Evolutionary conservation across 306 rosid genomes (phyloP).

Genomic region (Luffa aegyptiaca): DNA sequence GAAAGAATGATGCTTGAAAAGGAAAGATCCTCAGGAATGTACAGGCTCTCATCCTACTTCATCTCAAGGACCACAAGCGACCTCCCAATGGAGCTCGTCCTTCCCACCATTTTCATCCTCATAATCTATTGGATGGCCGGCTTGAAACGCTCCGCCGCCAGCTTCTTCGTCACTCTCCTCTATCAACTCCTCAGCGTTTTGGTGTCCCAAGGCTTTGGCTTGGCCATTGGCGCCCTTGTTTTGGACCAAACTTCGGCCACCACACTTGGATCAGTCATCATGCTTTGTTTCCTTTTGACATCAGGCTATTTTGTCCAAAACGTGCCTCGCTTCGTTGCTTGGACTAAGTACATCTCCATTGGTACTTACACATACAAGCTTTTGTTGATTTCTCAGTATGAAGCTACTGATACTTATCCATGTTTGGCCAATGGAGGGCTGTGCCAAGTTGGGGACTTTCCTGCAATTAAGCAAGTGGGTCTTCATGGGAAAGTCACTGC

Average conservation of each 20-base stretch:
- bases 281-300: conserved; percentile 42
- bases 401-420: conserved; percentile 26
- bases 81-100: conserved; percentile 61
- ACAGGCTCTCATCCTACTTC: conserved; percentile 64
- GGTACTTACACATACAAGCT: conserved; percentile 41
- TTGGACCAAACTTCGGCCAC: conserved; percentile 49
- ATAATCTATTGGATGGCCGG: conserved; percentile 59
- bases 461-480: conserved; percentile 39
- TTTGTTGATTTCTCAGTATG: conserved; percentile 46
- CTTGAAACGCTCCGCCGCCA: conserved; percentile 12
- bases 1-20: conserved; percentile 51
- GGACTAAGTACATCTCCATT: conserved; percentile 47
- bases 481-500: conserved; percentile 18
- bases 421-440: conserved; percentile 14
- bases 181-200: conserved; percentile 34
- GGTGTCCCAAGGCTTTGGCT: conserved; percentile 59
- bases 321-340: conserved; percentile 45
- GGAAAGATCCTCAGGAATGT: conserved; percentile 68
- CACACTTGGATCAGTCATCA: conserved; percentile 47
- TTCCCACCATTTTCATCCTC: conserved; percentile 35
- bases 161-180: conserved; percentile 25
- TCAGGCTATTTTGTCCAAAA: conserved; percentile 59
- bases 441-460: conserved; percentile 31
- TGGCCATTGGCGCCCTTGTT: conserved; percentile 53
- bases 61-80: conserved; percentile 37